These are phyloP conservation scores for Barnettozyma hawaiiensis DNA, from an alignment of 1,139 yeast genomes.

Conservation along the genomic window DNA sequence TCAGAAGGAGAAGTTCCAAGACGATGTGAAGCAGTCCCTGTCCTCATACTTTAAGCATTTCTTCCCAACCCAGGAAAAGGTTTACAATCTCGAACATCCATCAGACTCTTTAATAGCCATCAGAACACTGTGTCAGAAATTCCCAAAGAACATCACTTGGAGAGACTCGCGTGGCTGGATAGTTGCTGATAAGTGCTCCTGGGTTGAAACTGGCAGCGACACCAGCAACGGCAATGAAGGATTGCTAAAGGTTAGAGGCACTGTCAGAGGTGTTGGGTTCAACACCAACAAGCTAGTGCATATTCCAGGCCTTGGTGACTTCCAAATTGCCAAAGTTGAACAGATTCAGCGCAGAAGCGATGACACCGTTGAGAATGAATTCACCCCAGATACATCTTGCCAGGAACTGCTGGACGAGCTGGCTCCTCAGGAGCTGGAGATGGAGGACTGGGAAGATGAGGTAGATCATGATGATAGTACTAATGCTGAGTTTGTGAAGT, in stretches of 20 bases:
- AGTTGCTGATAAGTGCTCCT: constrained; percentile 60
- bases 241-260: constrained; percentile 63
- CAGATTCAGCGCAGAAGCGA: constrained; percentile 30
- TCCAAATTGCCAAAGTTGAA: constrained; percentile 66
- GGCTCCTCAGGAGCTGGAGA: constrained; percentile 52
- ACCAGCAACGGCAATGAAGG: constrained; percentile 32
- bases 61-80: constrained; percentile 79
- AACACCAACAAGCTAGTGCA: constrained; percentile 73
- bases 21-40: constrained; percentile 73
- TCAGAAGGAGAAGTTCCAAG: constrained; percentile 71
- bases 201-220: constrained; percentile 35
- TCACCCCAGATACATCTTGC: constrained; percentile 39
- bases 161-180: constrained; percentile 87
- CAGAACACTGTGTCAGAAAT: constrained; percentile 75
- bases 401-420: constrained; percentile 67
- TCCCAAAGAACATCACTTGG: constrained; percentile 85
- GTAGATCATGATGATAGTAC: constrained; percentile 37
- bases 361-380: constrained; percentile 18
- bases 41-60: constrained; percentile 82
- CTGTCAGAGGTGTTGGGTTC: constrained; percentile 82
- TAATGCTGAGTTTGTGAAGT: constrained; percentile 52
- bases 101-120: constrained; percentile 69
- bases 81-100: constrained; percentile 62
- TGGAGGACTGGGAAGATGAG: constrained; percentile 44
- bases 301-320: constrained; percentile 87